Evolutionary conservation across 768 basidiomycete genomes (phyloP).

Genomic region (Auricularia auricula-judae): DNA sequence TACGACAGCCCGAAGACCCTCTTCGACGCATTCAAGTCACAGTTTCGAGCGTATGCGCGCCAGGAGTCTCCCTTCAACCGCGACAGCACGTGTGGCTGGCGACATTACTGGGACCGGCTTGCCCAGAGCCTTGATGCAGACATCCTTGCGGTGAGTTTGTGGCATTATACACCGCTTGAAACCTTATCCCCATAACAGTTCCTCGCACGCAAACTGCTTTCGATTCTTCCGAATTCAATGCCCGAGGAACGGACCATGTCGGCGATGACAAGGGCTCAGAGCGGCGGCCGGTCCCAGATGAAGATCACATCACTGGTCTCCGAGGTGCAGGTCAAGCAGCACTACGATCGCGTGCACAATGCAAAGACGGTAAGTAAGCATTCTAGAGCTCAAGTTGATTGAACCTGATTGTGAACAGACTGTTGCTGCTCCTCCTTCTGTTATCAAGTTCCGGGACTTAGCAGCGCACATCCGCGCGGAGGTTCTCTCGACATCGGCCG

Average conservation of each 20-base stretch:
- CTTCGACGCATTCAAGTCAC: not conserved
- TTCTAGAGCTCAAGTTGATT: not conserved
- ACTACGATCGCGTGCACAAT: not conserved
- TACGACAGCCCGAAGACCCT: not conserved
- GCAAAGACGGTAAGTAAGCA: not conserved
- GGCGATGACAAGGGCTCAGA: not conserved
- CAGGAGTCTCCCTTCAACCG: not conserved
- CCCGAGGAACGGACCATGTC: not conserved
- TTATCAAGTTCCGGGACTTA: not conserved
- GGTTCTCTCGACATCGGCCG: not conserved
- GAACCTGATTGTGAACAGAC: not conserved
- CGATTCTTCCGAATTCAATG: not conserved
- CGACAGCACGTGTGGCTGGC: not conserved
- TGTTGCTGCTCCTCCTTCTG: not conserved
- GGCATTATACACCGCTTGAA: too few species aligned
- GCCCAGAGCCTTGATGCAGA: not conserved
- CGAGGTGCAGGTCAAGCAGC: not conserved
- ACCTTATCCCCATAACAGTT: not conserved
- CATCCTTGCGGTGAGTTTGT: not conserved
- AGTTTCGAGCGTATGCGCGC: not conserved
- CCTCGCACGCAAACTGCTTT: not conserved
- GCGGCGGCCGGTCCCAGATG: not conserved
- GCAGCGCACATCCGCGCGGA: not conserved
- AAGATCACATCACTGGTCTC: not conserved
- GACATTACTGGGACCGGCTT: not conserved